A percentile compares a stretch with the other conserved stretches of the same genome.
Evolutionary conservation across 116 monocot species (phyloP).

Genomic region (Phalaenopsis hybrid): DNA sequence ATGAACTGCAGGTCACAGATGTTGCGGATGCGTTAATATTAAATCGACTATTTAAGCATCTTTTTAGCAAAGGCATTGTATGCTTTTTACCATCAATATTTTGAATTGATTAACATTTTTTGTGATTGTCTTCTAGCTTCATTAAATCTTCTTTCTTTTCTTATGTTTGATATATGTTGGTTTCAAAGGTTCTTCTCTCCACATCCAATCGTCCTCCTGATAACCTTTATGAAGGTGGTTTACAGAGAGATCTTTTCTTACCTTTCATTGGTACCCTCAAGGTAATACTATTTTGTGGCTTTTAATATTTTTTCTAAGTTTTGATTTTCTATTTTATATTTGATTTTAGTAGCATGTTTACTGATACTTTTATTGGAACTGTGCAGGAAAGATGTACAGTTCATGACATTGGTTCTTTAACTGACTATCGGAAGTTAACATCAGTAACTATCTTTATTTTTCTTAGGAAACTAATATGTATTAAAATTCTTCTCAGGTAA

Average conservation of each 20-base stretch:
- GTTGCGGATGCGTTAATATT: slow-evolving; percentile 98
- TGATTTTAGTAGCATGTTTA: neutral
- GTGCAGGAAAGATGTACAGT: slow-evolving; percentile 75
- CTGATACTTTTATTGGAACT: neutral
- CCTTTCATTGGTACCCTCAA: slow-evolving; percentile 88
- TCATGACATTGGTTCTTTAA: slow-evolving; percentile 85
- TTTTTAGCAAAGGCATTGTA: slow-evolving; percentile 92
- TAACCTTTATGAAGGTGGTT: slow-evolving; percentile 92
- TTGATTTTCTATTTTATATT: neutral
- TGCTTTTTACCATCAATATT: slow-evolving; percentile 13
- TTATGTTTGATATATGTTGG: slow-evolving; percentile 8
- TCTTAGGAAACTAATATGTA: neutral
- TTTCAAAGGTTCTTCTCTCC: slow-evolving; percentile 70
- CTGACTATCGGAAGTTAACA: slow-evolving; percentile 80
- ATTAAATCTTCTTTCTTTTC: slow-evolving; percentile 7
- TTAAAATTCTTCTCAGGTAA: neutral
- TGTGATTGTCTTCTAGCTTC: neutral
- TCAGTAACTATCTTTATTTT: slow-evolving; percentile 37
- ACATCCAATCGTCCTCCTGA: slow-evolving; percentile 98
- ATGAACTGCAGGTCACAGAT: slow-evolving; percentile 70
- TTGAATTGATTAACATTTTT: neutral
- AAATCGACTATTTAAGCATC: slow-evolving; percentile 80
- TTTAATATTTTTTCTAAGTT: neutral
- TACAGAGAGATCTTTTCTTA: slow-evolving; percentile 94
- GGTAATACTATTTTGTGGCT: slow-evolving; percentile 30